Conservation (phyloP, 2,329 filamentous ascomycete genomes). For the Paecilomyces dactylethromorphus region DNA sequence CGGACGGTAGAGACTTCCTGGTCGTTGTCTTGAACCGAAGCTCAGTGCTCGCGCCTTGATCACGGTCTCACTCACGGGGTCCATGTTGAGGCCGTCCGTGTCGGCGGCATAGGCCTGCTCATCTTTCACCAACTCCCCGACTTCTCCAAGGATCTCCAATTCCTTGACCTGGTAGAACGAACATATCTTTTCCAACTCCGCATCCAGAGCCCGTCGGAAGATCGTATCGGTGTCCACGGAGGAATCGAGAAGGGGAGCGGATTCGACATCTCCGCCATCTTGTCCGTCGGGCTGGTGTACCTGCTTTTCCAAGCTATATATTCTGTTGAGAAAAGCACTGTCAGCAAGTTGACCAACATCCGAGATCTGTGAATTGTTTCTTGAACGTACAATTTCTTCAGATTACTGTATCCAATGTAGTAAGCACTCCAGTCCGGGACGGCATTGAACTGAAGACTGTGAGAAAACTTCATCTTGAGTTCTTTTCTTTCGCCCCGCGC, state of each 20-base stretch:
- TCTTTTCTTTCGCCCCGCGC: conserved; percentile 42
- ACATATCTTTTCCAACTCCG: conserved; percentile 88
- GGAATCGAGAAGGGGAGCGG: conserved; percentile 69
- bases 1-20: conserved; percentile 47
- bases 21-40: conserved; percentile 35
- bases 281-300: conserved; percentile 54
- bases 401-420: conserved; percentile 96
- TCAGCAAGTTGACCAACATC: not conserved
- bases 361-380: not conserved
- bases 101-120: conserved; percentile 62
- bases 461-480: conserved; percentile 98
- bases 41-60: conserved; percentile 35
- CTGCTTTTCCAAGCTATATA: conserved; percentile 89
- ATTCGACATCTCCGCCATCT: conserved; percentile 65
- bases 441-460: conserved; percentile 98
- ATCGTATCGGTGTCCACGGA: conserved; percentile 67
- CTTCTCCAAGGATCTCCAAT: conserved; percentile 74
- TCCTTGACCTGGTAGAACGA: conserved; percentile 90
- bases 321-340: conserved; percentile 47
- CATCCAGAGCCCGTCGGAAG: conserved; percentile 74
- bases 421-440: conserved; percentile 99
- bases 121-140: conserved; percentile 69
- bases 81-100: conserved; percentile 37
- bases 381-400: conserved; percentile 83
- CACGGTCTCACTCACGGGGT: conserved; percentile 35